Base-by-base conservation (phyloP, 352 stramenopile genomes). In the Pythium folliculosum region DNA sequence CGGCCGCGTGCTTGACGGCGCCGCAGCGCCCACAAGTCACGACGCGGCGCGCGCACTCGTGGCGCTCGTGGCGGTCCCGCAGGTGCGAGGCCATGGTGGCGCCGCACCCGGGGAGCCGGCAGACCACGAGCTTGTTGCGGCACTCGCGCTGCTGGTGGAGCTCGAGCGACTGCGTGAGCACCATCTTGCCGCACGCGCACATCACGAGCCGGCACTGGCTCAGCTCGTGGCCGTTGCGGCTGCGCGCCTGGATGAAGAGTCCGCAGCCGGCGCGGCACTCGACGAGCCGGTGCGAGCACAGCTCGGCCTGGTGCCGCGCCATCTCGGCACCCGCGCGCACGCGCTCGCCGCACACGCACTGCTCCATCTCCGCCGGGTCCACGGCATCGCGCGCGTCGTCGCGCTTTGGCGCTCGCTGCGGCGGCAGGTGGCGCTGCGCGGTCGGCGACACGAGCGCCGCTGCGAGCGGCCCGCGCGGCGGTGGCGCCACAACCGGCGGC, bases 151-250 rank as follows among this genome's bases (percentile, higher is more conserved):
- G 63, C 49, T 86, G 77, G 61, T 89, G 78, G 38, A 84, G 60
- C 58, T 78, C 79, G 12, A 88, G 53, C 14, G 80, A 88, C 37
- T 74, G 63, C 3, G 77, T 87, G 14, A 88, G 61, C 40, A 91
- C 79, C 78, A 91, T 89, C 61, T 87, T 86, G 19, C 77, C 80
- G 38, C 82, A 91, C 0, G 70, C 52, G 54, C 82, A 91, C 80
- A 91, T 84, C 23, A 76, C 72, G 21, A 91, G 72, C 30, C 82
- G 77, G 43, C 82, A 89, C 44, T 89, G 82, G 37, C 82, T 91
- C 45, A 85, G 67, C n/a, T 91, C 82, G 56, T 91, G 82, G 7
- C 78, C 80, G 27, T 81, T 81, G n/a, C 72, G 80, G 13, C 77
- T 80, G 1, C 82, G 73, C 1, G 79, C 79, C 48, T 83, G 73